These are phyloP conservation scores for Manihot esculenta DNA, from an alignment of 441 rosid genomes.

Conservation along the genomic window DNA sequence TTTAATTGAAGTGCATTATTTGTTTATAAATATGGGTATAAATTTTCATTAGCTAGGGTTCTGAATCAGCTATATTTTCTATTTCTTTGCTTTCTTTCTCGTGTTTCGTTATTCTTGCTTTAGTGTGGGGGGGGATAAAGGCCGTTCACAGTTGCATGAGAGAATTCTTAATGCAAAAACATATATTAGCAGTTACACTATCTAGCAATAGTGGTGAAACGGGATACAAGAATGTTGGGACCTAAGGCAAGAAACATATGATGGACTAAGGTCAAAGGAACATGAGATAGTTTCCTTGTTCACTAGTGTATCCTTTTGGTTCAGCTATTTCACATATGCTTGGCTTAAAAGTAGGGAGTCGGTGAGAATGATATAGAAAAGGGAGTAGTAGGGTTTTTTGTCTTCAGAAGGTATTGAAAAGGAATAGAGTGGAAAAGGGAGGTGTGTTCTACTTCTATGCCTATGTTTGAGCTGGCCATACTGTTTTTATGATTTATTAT, in stretches of 20 bases:
- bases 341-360: background rate
- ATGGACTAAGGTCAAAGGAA: background rate
- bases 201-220: background rate
- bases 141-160: too few relatives aligned
- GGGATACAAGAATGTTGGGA: background rate
- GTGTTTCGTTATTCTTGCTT: background rate
- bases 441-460: too few relatives aligned
- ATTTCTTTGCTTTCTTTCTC: background rate
- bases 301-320: background rate
- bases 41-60: slow-evolving; percentile 3
- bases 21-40: slow-evolving; percentile 4
- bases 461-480: background rate
- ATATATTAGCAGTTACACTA: background rate
- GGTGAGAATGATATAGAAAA: background rate
- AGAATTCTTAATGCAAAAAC: background rate
- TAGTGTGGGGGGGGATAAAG: too few relatives aligned
- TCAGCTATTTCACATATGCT: background rate
- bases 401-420: background rate
- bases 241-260: background rate
- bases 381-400: background rate
- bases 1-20: background rate
- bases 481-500: background rate
- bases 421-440: background rate
- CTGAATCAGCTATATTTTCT: background rate
- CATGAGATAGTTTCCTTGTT: background rate